Evolutionary conservation across 768 basidiomycete genomes (phyloP).

Genomic region (Phaffia tasmanica): DNA sequence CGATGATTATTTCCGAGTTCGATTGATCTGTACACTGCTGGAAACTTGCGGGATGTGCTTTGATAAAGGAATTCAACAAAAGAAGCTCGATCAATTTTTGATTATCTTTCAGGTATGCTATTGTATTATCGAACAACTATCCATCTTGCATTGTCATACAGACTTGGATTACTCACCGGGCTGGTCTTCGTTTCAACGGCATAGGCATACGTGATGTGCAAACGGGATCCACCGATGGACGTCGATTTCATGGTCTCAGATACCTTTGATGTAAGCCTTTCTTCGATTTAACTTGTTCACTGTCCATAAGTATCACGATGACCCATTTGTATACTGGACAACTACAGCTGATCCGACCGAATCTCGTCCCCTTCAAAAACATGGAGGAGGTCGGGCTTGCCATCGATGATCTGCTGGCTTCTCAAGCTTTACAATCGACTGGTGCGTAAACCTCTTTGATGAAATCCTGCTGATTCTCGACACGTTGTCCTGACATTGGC

Average conservation of each 20-base stretch:
- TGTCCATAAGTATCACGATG: neutral
- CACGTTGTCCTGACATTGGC: too few species aligned
- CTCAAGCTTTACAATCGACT: conserved; percentile 52
- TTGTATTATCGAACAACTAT: neutral
- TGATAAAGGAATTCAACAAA: conserved; percentile 80
- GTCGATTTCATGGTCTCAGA: conserved; percentile 95
- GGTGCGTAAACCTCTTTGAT: conserved; percentile 39
- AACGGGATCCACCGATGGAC: conserved; percentile 76
- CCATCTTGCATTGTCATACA: neutral
- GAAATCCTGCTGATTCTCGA: neutral
- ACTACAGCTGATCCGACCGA: conserved; percentile 71
- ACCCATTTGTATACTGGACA: neutral
- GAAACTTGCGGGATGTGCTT: conserved; percentile 98
- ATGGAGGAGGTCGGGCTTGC: conserved; percentile 75
- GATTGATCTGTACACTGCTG: conserved; percentile 79
- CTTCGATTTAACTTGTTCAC: neutral
- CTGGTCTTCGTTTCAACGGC: neutral
- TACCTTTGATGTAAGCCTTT: conserved; percentile 63
- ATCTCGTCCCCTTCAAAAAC: conserved; percentile 55
- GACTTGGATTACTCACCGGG: conserved; percentile 35
- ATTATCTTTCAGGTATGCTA: conserved; percentile 81
- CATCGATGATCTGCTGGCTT: conserved; percentile 79
- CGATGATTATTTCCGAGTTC: conserved; percentile 89
- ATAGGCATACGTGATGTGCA: conserved; percentile 75
- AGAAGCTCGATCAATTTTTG: conserved; percentile 85